Evolutionary conservation across 441 rosid genomes (phyloP).

Genomic region (Populus tomentosa): DNA sequence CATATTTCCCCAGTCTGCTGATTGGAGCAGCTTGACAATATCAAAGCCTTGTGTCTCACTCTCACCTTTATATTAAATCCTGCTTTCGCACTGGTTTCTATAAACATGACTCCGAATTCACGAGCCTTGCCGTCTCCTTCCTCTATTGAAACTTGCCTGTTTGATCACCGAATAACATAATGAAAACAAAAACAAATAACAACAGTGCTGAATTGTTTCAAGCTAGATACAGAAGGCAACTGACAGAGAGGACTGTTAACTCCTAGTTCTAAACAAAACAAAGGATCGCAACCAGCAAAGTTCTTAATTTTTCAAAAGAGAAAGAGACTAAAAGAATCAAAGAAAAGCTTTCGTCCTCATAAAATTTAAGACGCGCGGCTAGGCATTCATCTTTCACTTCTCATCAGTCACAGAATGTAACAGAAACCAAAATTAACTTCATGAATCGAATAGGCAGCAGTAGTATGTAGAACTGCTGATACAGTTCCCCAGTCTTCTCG

Average conservation of each 20-base stretch:
- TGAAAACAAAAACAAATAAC: background rate
- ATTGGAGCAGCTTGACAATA: background rate
- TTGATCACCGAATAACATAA: conserved; percentile 4
- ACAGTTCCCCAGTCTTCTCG: background rate
- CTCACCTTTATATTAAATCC: conserved; percentile 73
- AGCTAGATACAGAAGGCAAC: background rate
- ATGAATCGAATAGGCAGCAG: background rate
- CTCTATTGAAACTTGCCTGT: conserved; percentile 76
- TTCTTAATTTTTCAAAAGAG: background rate
- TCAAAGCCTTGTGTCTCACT: background rate
- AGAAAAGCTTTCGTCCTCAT: background rate
- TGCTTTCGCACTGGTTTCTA: conserved; percentile 74
- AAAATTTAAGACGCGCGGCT: background rate
- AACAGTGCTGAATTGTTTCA: background rate
- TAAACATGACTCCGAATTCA: conserved; percentile 56
- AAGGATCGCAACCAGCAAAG: background rate
- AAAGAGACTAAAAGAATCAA: background rate
- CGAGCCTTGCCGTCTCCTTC: conserved; percentile 64
- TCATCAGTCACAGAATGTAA: background rate
- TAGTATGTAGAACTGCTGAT: background rate
- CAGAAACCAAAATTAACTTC: background rate
- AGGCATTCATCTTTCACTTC: background rate
- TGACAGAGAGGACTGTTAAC: background rate
- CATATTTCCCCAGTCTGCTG: background rate
- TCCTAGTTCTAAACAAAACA: background rate